These are phyloP conservation scores for Xylaria sp. DNA, from an alignment of 2,329 filamentous ascomycete genomes.

Conservation along the genomic window DNA sequence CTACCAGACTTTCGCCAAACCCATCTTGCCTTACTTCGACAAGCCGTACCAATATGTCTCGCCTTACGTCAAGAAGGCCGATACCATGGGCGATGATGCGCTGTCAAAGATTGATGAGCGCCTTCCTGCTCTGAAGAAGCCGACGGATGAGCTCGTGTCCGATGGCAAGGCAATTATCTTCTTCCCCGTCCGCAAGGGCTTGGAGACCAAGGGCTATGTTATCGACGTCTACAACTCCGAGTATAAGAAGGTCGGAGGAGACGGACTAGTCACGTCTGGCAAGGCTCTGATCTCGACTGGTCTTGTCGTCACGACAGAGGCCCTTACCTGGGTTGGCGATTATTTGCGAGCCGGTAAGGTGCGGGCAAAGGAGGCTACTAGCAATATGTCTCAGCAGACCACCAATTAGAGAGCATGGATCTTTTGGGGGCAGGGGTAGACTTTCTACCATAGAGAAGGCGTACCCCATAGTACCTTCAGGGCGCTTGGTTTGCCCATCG, in stretches of 20 bases:
- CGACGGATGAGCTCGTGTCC: slow-evolving; percentile 75
- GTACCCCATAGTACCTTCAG: neutral
- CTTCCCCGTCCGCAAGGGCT: slow-evolving; percentile 70
- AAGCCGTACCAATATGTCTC: slow-evolving; percentile 84
- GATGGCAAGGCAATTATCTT: slow-evolving; percentile 71
- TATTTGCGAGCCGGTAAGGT: slow-evolving; percentile 72
- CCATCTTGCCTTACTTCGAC: slow-evolving; percentile 80
- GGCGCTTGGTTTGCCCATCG: neutral
- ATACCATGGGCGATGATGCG: slow-evolving; percentile 79
- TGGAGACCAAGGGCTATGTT: slow-evolving; percentile 71
- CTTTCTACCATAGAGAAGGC: neutral
- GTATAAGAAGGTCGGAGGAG: slow-evolving; percentile 71
- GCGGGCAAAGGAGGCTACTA: slow-evolving; percentile 65
- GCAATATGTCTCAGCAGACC: slow-evolving; percentile 57
- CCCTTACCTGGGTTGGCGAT: slow-evolving; percentile 68
- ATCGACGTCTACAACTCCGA: slow-evolving; percentile 67
- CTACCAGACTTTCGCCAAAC: slow-evolving; percentile 80
- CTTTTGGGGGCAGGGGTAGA: neutral
- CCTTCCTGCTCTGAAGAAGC: slow-evolving; percentile 80
- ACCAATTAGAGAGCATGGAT: slow-evolving; percentile 27
- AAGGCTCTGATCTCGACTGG: slow-evolving; percentile 77
- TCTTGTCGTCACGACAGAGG: slow-evolving; percentile 73
- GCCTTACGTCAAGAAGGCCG: slow-evolving; percentile 86
- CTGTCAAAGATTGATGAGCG: slow-evolving; percentile 74
- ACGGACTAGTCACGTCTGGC: slow-evolving; percentile 72